These are phyloP conservation scores for Salvia splendens DNA, from an alignment of 257 asterid species.

Conservation along the genomic window DNA sequence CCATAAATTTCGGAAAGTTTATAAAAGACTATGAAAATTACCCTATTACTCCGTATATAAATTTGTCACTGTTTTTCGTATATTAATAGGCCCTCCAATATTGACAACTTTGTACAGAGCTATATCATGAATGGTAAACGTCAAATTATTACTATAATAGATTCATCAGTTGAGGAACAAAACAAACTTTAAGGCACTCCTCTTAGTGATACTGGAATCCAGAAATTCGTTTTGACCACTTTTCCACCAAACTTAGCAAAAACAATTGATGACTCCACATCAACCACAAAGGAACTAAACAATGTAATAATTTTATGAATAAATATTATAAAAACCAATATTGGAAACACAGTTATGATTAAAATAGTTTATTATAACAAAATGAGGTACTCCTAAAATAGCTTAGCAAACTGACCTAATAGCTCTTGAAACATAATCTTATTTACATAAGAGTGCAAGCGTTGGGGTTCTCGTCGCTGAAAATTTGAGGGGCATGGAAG, in stretches of 20 bases:
- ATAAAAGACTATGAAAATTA: too few relatives aligned
- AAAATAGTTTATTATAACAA: neutral
- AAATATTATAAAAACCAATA: slow-evolving; percentile 21
- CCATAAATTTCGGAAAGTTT: too few relatives aligned
- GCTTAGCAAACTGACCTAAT: slow-evolving; percentile 3
- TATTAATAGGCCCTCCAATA: too few relatives aligned
- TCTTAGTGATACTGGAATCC: neutral
- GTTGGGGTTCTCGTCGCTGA: slow-evolving; percentile 55
- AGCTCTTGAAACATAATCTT: slow-evolving; percentile 23
- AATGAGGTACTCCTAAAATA: neutral
- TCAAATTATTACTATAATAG: neutral
- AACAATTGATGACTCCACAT: neutral
- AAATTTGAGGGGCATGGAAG: slow-evolving; percentile 44
- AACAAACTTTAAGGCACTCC: neutral
- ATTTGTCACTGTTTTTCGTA: too few relatives aligned
- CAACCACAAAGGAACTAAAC: slow-evolving; percentile 4
- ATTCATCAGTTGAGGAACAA: neutral
- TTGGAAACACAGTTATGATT: neutral
- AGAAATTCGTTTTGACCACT: slow-evolving; percentile 8
- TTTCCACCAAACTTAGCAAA: slow-evolving; percentile 16
- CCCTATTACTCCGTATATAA: too few relatives aligned
- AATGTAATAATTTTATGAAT: neutral
- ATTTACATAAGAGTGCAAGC: slow-evolving; percentile 47
- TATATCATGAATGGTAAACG: neutral
- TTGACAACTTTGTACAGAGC: too few relatives aligned